A percentile compares a stretch with the other conserved stretches of the same genome.
Conservation (phyloP, 352 stramenopile genomes). For the Globisporangium spiculum region DNA sequence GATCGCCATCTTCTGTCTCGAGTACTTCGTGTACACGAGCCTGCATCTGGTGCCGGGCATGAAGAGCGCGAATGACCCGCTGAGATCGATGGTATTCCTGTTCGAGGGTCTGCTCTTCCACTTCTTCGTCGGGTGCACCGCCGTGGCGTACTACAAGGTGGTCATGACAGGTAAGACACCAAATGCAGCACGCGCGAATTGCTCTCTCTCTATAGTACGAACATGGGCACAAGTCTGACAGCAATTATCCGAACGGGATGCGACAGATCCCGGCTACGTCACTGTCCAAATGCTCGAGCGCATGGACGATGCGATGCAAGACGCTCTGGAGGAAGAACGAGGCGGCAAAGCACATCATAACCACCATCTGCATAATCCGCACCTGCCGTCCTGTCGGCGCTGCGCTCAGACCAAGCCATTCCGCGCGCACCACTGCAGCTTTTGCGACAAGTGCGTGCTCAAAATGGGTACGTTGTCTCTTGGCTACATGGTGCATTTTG, state of each 20-base stretch:
- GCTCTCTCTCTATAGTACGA: background rate
- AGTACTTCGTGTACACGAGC: constrained; percentile 69
- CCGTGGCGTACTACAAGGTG: constrained; percentile 70
- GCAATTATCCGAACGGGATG: background rate
- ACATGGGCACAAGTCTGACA: too few species aligned
- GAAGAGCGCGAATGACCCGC: constrained; percentile 2
- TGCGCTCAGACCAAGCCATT: constrained; percentile 79
- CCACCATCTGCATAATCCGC: constrained; percentile 1
- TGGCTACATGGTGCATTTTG: background rate
- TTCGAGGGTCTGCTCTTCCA: constrained; percentile 59
- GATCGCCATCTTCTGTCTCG: constrained; percentile 46
- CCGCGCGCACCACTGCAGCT: constrained; percentile 81
- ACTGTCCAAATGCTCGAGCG: constrained; percentile 56
- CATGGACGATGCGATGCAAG: constrained; percentile 57
- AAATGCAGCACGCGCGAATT: too few species aligned
- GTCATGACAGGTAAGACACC: constrained; percentile 57
- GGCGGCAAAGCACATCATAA: constrained; percentile 13
- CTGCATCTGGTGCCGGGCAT: constrained; percentile 46
- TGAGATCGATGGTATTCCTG: constrained; percentile 24
- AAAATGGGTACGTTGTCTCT: constrained; percentile 65
- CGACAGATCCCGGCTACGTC: constrained; percentile 76
- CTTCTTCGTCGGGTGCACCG: constrained; percentile 40
- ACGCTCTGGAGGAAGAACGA: constrained; percentile 50
- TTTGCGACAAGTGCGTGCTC: constrained; percentile 81
- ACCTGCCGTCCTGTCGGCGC: constrained; percentile 42